These are phyloP conservation scores for Leucocoprinus sp. DNA, from an alignment of 768 basidiomycete genomes.

Conservation along the genomic window DNA sequence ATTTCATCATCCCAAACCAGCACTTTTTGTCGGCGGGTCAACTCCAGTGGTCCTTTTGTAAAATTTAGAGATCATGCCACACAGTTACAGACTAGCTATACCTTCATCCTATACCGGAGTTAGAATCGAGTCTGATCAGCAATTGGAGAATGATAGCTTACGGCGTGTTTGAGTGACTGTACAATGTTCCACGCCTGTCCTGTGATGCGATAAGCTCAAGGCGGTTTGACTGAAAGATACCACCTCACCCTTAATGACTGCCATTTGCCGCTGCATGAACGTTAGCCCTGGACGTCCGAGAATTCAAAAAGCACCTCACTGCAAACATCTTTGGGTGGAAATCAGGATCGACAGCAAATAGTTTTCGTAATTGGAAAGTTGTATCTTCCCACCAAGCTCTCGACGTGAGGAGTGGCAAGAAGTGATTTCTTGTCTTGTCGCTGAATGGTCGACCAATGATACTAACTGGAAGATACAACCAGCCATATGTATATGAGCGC, in stretches of 20 bases:
- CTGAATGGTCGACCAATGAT: slow-evolving; percentile 83
- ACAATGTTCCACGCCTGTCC: slow-evolving; percentile 88
- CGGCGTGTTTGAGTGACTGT: slow-evolving; percentile 70
- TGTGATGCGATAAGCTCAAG: slow-evolving; percentile 13
- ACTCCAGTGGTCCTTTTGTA: slow-evolving; percentile 70
- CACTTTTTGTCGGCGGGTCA: slow-evolving; percentile 75
- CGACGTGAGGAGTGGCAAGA: slow-evolving; percentile 74
- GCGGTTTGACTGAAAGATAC: background rate
- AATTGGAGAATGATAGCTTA: slow-evolving; percentile 27
- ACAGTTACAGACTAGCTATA: slow-evolving; percentile 17
- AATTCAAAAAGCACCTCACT: slow-evolving; percentile 30
- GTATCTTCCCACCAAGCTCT: slow-evolving; percentile 91
- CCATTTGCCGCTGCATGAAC: slow-evolving; percentile 59
- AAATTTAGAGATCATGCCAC: slow-evolving; percentile 4
- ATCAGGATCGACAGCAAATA: slow-evolving; percentile 78
- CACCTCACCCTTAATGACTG: slow-evolving; percentile 77
- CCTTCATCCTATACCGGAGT: slow-evolving; percentile 61
- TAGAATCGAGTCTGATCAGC: background rate
- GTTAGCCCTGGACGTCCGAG: slow-evolving; percentile 5
- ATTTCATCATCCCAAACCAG: slow-evolving; percentile 83
- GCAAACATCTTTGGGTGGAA: slow-evolving; percentile 89
- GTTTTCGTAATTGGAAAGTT: slow-evolving; percentile 62
- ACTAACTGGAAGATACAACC: slow-evolving; percentile 81
- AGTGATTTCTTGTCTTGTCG: slow-evolving; percentile 71
- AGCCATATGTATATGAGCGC: slow-evolving; percentile 80